Conservation (phyloP, 2,329 filamentous ascomycete species). For the Hymenoscyphus linearis region DNA sequence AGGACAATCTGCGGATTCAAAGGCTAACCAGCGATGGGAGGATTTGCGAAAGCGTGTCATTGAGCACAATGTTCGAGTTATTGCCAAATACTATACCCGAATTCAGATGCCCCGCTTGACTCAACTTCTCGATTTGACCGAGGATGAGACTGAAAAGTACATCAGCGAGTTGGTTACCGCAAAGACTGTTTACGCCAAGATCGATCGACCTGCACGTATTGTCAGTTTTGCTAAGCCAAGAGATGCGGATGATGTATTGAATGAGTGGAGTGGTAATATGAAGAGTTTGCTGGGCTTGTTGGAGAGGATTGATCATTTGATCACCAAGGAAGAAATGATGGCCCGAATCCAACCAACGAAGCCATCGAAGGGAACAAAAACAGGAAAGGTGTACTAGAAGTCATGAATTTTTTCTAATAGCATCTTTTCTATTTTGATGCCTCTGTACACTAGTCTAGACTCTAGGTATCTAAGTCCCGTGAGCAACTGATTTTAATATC, state of each 20-base stretch:
- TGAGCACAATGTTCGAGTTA: constrained; percentile 95
- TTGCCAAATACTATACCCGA: constrained; percentile 98
- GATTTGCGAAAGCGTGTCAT: constrained; percentile 97
- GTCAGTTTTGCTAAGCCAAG: constrained; percentile 93
- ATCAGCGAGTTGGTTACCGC: constrained; percentile 94
- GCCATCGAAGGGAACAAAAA: constrained; percentile 30
- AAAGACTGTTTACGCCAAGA: constrained; percentile 97
- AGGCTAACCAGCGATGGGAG: constrained; percentile 82
- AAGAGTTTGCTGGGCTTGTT: constrained; percentile 80
- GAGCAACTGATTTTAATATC: constrained; percentile 11
- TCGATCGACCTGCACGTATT: constrained; percentile 85
- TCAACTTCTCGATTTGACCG: constrained; percentile 81
- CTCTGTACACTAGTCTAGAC: constrained; percentile 33
- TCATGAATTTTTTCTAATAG: constrained; percentile 13
- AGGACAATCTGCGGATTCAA: constrained; percentile 65
- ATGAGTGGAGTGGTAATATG: constrained; percentile 99
- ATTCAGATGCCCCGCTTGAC: constrained; percentile 90
- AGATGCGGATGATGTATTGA: constrained; percentile 91
- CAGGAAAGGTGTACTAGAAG: constrained; percentile 34
- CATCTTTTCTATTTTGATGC: constrained; percentile 20
- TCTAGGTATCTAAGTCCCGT: constrained; percentile 26
- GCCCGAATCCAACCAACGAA: constrained; percentile 75
- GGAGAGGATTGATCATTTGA: constrained; percentile 93
- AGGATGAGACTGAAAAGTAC: constrained; percentile 98
- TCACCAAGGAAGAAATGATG: constrained; percentile 99